Percentiles rank a stretch among this genome's conserved stretches.
phyloP scores from a whole-genome alignment of 139 green algal species.

The Micractinium conductrix region DNA sequence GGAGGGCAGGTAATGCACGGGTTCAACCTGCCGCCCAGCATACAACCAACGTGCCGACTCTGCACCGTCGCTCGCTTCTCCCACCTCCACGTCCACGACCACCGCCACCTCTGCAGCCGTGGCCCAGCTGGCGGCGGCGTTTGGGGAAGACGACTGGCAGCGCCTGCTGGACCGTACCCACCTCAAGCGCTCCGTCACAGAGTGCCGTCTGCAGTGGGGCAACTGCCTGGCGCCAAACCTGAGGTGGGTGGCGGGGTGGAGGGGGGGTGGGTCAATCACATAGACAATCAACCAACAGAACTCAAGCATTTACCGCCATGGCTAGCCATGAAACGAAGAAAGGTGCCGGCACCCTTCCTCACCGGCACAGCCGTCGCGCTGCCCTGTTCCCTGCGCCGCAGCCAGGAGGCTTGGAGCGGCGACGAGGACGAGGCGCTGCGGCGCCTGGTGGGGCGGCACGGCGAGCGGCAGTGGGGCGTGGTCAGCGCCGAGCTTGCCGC shows the following conservation, averaged over 20 bases:
- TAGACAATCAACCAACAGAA: too few species aligned
- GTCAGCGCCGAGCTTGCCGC: constrained; percentile 19
- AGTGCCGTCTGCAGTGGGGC: constrained; percentile 46
- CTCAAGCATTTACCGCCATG: too few species aligned
- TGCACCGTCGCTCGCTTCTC: neutral
- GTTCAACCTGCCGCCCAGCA: too few species aligned
- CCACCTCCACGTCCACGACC: neutral
- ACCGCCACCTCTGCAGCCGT: constrained; percentile 19
- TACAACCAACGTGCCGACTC: too few species aligned
- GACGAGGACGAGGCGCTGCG: constrained; percentile 38
- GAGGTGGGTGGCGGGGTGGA: neutral
- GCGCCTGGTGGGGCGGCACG: constrained; percentile 7
- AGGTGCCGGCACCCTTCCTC: too few species aligned
- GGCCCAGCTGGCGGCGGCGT: constrained; percentile 7
- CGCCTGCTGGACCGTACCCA: constrained; percentile 21
- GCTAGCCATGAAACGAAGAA: too few species aligned
- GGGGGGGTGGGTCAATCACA: too few species aligned
- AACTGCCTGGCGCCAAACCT: constrained; percentile 29
- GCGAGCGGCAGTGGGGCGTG: constrained; percentile 10
- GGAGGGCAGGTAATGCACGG: too few species aligned
- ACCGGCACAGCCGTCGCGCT: too few species aligned
- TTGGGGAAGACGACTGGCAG: constrained; percentile 36
- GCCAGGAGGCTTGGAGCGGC: constrained; percentile 10
- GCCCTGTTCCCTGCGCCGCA: neutral
- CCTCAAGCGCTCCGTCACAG: constrained; percentile 3